These are phyloP conservation scores for Pythium rishiriense DNA, from an alignment of 352 stramenopile genomes.

Conservation along the genomic window DNA sequence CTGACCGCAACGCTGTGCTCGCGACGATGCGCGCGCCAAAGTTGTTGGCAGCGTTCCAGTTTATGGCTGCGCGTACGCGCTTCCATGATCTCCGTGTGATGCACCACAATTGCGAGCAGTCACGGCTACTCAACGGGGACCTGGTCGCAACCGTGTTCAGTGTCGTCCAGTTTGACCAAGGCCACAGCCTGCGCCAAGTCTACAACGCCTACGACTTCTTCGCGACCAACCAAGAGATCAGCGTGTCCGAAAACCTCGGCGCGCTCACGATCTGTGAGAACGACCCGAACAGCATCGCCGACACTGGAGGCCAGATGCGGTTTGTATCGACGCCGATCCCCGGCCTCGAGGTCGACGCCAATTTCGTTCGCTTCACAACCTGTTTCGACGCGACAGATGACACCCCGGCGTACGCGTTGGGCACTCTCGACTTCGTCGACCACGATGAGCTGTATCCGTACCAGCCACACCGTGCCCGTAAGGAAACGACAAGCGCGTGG, in stretches of 20 bases:
- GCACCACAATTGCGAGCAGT: neutral
- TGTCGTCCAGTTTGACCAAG: neutral
- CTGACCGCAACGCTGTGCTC: neutral
- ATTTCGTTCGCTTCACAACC: neutral
- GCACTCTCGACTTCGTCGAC: slow-evolving; percentile 10
- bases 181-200: neutral
- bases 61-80: slow-evolving; percentile 3
- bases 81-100: neutral
- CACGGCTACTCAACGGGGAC: neutral
- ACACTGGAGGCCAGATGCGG: neutral
- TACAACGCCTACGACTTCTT: slow-evolving; percentile 7
- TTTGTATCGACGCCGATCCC: neutral
- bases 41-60: neutral
- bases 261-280: slow-evolving; percentile 16
- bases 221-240: slow-evolving; percentile 11
- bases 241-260: slow-evolving; percentile 10
- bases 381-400: neutral
- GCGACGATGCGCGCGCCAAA: neutral
- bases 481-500: slow-evolving; percentile 3
- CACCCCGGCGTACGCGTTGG: neutral
- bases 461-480: slow-evolving; percentile 9
- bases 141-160: neutral
- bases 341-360: slow-evolving; percentile 9
- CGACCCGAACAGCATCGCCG: neutral
- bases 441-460: slow-evolving; percentile 26